Evolutionary conservation across 2,329 filamentous ascomycete species (phyloP).

Genomic region (Penicillium concentricum): DNA sequence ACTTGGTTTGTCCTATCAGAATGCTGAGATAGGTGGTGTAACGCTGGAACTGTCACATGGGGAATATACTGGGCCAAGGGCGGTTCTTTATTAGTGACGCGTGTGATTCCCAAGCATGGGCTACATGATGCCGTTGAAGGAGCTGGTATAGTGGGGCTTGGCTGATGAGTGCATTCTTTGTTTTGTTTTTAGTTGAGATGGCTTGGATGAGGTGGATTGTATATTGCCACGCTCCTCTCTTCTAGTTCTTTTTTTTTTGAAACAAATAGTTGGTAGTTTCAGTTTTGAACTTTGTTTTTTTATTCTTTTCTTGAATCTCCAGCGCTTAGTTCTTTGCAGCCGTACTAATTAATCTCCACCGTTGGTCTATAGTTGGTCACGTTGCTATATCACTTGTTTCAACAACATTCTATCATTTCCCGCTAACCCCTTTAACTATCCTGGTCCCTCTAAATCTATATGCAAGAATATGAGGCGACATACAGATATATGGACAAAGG

Average conservation of each 20-base stretch:
- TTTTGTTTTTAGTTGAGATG: background rate
- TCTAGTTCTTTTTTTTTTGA: background rate
- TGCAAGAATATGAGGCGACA: background rate
- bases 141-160: background rate
- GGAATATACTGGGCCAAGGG: background rate
- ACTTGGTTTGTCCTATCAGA: background rate
- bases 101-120: background rate
- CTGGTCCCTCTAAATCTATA: background rate
- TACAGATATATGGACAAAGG: background rate
- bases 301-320: background rate
- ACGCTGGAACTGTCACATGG: constrained; percentile 2
- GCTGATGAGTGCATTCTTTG: background rate
- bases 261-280: background rate
- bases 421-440: background rate
- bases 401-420: background rate
- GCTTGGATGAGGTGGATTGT: background rate
- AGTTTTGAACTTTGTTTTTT: background rate
- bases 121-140: background rate
- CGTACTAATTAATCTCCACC: background rate
- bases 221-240: constrained; percentile 5
- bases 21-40: background rate
- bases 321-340: background rate
- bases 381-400: background rate
- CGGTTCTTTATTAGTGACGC: background rate
- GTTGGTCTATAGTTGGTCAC: background rate